Evolutionary conservation across 169 alveolate genomes (phyloP).

Genomic region (Blepharisma undulans): DNA sequence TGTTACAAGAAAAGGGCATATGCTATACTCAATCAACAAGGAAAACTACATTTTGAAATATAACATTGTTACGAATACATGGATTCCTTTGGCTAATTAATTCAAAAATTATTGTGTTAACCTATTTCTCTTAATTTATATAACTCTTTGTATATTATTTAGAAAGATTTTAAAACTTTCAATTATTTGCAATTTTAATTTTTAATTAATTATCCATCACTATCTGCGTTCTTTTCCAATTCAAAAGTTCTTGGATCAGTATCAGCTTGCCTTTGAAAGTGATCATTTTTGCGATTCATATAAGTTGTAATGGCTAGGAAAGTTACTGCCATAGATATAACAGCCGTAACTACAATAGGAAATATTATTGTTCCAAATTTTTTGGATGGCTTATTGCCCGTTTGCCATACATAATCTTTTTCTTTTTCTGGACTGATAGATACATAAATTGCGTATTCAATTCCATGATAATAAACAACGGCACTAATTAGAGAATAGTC

Average conservation of each 20-base stretch:
- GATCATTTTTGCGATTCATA: not conserved
- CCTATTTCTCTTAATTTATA: not conserved
- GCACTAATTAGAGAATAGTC: not conserved
- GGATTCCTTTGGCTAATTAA: constrained; percentile 22
- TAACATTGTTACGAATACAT: constrained; percentile 5
- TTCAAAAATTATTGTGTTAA: not conserved
- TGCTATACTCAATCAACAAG: constrained; percentile 25
- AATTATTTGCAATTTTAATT: not conserved
- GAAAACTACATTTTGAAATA: constrained; percentile 33
- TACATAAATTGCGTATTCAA: not conserved
- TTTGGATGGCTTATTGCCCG: not conserved
- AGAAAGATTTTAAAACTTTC: not conserved
- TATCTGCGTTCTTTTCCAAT: not conserved
- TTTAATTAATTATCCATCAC: not conserved
- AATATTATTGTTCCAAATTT: not conserved
- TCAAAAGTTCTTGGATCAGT: not conserved
- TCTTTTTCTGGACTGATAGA: not conserved
- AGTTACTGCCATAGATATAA: not conserved
- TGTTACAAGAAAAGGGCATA: not conserved
- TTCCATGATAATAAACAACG: not conserved
- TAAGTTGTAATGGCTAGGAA: not conserved
- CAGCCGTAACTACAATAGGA: not conserved
- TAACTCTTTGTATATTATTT: not conserved
- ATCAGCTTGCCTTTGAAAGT: not conserved
- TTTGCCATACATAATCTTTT: not conserved